Evolutionary conservation across 2,329 filamentous ascomycete species (phyloP).

Genomic region (Penicillium hordei): DNA sequence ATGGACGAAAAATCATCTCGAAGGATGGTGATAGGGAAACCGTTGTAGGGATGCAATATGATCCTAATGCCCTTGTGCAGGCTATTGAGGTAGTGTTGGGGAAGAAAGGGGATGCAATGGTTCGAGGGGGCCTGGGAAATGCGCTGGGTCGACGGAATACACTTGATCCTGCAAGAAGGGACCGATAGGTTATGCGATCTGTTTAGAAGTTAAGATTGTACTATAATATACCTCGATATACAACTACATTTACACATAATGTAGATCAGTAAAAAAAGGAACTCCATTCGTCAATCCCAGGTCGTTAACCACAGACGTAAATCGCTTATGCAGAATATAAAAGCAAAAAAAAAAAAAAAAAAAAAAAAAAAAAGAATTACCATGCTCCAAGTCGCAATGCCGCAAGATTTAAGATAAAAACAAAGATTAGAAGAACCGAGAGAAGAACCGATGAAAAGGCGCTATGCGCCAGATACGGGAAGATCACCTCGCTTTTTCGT

Average conservation of each 20-base stretch:
- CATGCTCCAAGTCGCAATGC: conserved; percentile 12
- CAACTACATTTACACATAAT: neutral
- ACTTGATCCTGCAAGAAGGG: conserved; percentile 35
- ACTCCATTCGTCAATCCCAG: neutral
- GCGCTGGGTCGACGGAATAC: conserved; percentile 61
- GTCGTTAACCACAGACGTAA: neutral
- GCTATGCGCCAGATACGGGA: neutral
- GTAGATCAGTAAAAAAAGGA: neutral
- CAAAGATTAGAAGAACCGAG: neutral
- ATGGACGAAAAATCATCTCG: conserved; percentile 60
- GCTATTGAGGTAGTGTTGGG: conserved; percentile 77
- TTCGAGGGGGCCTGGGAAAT: conserved; percentile 36
- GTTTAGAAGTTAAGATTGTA: neutral
- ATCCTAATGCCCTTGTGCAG: conserved; percentile 70
- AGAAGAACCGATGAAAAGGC: too few relatives aligned
- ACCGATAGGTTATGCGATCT: neutral
- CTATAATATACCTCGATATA: neutral
- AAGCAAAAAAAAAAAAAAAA: neutral
- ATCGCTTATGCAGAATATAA: neutral
- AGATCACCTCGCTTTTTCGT: neutral
- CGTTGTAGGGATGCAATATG: conserved; percentile 64
- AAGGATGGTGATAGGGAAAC: conserved; percentile 49
- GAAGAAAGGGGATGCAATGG: conserved; percentile 55
- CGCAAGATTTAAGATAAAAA: neutral
- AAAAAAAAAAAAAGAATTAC: neutral